Percentiles rank a stretch among this genome's conserved stretches.
Conservation (phyloP, 1,139 yeast species). For the Lodderomyces metapsilosis region DNA sequence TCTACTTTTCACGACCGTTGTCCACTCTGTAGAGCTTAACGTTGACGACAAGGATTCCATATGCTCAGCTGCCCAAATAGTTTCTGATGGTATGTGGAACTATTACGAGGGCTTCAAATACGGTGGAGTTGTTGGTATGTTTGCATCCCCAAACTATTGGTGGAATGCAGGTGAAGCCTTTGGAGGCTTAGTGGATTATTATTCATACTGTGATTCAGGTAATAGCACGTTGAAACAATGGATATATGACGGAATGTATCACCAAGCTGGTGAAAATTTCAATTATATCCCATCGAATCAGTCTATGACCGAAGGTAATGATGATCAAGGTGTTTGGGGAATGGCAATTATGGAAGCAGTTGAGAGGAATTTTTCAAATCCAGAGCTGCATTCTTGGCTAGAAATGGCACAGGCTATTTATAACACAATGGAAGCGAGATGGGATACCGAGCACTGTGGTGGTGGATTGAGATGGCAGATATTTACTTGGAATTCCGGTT, state of each 20-base stretch:
- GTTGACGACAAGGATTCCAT: constrained; percentile 28
- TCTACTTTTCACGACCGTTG: constrained; percentile 6
- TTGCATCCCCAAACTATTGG: constrained; percentile 63
- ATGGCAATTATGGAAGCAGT: constrained; percentile 59
- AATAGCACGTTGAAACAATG: constrained; percentile 40
- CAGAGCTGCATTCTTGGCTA: constrained; percentile 59
- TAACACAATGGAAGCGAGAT: constrained; percentile 70
- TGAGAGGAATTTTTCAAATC: constrained; percentile 57
- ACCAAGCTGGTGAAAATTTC: constrained; percentile 52
- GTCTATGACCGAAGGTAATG: constrained; percentile 65
- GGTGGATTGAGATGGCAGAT: constrained; percentile 92
- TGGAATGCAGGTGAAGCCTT: constrained; percentile 73
- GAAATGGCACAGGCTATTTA: constrained; percentile 72
- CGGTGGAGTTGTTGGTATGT: constrained; percentile 64
- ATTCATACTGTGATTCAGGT: constrained; percentile 43
- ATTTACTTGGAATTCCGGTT: constrained; percentile 72
- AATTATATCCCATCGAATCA: constrained; percentile 61
- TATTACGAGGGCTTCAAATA: constrained; percentile 52
- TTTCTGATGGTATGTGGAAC: constrained; percentile 54
- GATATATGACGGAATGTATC: constrained; percentile 43
- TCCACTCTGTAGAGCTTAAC: constrained; percentile 19
- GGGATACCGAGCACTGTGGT: constrained; percentile 64
- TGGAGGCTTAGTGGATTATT: constrained; percentile 58
- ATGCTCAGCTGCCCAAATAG: constrained; percentile 50
- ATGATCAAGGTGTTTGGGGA: constrained; percentile 75